A percentile compares a stretch with the other conserved stretches of the same genome.
Evolutionary conservation across 2,329 filamentous ascomycete genomes (phyloP).

Genomic region (Rachicladosporium sp.): DNA sequence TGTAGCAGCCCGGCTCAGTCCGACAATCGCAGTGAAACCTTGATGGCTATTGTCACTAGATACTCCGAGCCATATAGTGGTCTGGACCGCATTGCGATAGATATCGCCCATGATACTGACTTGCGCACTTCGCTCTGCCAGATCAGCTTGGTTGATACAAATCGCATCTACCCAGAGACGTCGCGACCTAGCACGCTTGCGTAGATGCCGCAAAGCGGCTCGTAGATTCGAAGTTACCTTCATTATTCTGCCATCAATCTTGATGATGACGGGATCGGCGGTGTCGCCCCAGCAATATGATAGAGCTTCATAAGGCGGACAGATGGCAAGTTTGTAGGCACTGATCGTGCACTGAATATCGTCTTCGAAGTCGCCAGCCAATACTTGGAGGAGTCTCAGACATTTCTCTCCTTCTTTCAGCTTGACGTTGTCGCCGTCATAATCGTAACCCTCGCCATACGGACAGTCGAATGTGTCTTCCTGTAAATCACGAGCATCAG

Average conservation of each 20-base stretch:
- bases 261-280: background rate
- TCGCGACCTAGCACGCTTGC: background rate
- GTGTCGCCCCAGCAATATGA: background rate
- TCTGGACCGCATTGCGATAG: conserved; percentile 5
- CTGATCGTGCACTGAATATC: too few species aligned
- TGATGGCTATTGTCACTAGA: background rate
- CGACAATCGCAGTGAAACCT: too few species aligned
- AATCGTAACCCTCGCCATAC: too few species aligned
- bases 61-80: conserved; percentile 8
- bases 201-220: background rate
- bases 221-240: background rate
- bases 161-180: conserved; percentile 10
- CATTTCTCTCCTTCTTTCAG: too few species aligned
- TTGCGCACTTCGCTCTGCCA: conserved; percentile 8
- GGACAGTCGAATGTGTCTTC: too few species aligned
- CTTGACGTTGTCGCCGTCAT: too few species aligned
- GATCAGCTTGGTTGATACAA: conserved; percentile 11
- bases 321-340: too few species aligned
- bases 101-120: conserved; percentile 10
- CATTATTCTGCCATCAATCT: background rate
- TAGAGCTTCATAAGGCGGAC: background rate
- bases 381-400: too few species aligned
- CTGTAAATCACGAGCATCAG: too few species aligned
- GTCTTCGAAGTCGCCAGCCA: too few species aligned
- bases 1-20: too few species aligned